Percentiles rank a stretch among this genome's conserved stretches.
Conservation (phyloP, 2,329 filamentous ascomycete genomes). For the Penicillium sp. region DNA sequence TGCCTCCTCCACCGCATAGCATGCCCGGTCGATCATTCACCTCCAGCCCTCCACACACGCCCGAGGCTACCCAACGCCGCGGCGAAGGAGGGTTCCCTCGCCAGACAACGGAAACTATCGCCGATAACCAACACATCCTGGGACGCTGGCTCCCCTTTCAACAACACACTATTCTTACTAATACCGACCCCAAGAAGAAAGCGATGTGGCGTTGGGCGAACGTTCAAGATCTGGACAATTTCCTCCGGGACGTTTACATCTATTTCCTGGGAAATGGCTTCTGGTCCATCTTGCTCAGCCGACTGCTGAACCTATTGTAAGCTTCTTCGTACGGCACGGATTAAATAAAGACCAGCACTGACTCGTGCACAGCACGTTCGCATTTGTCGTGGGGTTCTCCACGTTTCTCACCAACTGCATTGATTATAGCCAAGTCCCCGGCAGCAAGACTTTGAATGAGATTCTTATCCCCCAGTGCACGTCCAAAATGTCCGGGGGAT, state of each 20-base stretch:
- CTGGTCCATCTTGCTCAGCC: conserved; percentile 75
- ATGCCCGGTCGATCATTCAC: conserved; percentile 20
- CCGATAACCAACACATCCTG: conserved; percentile 16
- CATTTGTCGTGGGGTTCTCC: conserved; percentile 77
- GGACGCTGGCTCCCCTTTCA: conserved; percentile 28
- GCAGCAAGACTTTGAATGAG: conserved; percentile 60
- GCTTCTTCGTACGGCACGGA: conserved; percentile 30
- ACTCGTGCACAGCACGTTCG: conserved; percentile 62
- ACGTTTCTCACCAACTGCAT: conserved; percentile 85
- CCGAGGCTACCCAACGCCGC: conserved; percentile 44
- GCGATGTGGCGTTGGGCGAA: conserved; percentile 94
- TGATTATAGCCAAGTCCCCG: conserved; percentile 70
- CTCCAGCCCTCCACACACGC: conserved; percentile 40
- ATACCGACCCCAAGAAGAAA: conserved; percentile 65
- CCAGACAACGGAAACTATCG: conserved; percentile 34
- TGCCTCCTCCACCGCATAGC: conserved; percentile 33
- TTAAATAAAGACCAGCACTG: neutral
- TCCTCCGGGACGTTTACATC: conserved; percentile 79
- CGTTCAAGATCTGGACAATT: conserved; percentile 82
- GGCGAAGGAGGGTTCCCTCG: conserved; percentile 51
- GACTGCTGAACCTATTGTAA: conserved; percentile 70
- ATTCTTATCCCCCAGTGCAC: conserved; percentile 74
- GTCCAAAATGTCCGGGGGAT: conserved; percentile 67
- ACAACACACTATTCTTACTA: conserved; percentile 35
- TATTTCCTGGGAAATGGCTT: conserved; percentile 83